Evolutionary conservation across 148 eudicot species (phyloP), one percentile per base, ranked within the genome.

Genomic region (Rhododendron williamsianum): DNA sequence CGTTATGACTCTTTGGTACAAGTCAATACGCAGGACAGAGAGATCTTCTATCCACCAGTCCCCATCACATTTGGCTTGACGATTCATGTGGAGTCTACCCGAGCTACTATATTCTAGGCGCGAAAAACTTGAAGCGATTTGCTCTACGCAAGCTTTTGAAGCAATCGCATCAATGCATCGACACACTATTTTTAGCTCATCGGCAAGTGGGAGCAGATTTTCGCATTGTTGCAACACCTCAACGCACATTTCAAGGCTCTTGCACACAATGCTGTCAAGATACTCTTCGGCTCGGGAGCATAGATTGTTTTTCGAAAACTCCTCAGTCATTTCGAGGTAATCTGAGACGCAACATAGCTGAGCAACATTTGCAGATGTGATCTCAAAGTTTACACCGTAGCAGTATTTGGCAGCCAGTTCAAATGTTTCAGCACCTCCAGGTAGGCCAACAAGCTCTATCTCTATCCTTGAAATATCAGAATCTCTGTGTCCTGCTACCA

Each of bases 1-100:
- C 0, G 92, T 76, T 73, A 97, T 91, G 36, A 97, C 98, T 88
- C 91, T 86, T 87, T 95, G 90, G 67, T 95, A 97, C 81, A 95
- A 80, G 38, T 95, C 98, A 46, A 91, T 90, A n/a, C 95, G 88
- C 33, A 97, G 92, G 83, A 87, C 92, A 13, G 98, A 95, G 6
- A 97, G 90, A 89, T 97, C 95, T 84, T 97, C 94, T 3, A 92
- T 91, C 99, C 99, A 95, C 99, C 99, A 97, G 90, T 97, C 99
- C 8, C 92, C 91, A 48, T 93, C 98, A 80, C 91, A 91, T 74
- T 93, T 95, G 30, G 90, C 87, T 9, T 92, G 93, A 18, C 93
- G 89, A 85, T 91, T 94, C 97, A 97, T 94, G 83, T 97, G 96
- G 65, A 97, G 98, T 86, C 99, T 90, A 12, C 99, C 99, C 1